phyloP scores from a whole-genome alignment of 345 rosid genomes.

The Iberis pinnata region DNA sequence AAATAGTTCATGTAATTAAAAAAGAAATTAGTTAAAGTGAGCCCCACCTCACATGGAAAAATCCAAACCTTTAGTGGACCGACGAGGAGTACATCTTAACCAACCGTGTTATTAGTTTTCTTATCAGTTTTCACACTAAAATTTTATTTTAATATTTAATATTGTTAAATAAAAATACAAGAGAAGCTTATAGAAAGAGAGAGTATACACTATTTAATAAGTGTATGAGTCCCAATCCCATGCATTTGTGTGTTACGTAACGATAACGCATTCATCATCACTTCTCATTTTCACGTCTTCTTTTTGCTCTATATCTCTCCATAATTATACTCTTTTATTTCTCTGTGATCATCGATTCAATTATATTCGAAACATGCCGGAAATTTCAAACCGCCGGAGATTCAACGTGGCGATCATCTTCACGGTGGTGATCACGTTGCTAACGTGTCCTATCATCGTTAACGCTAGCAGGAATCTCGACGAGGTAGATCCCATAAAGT shows the following conservation, averaged over 20 bases:
- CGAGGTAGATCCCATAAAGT: constrained; percentile 38
- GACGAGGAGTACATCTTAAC: constrained; percentile 20
- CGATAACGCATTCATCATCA: constrained; percentile 30
- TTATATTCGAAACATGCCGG: constrained; percentile 10
- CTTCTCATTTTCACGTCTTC: constrained; percentile 29
- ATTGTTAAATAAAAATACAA: too few relatives aligned
- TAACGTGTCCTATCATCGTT: constrained; percentile 24
- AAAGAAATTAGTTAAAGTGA: constrained; percentile 2
- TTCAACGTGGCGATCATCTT: constrained; percentile 8
- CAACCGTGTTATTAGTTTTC: constrained; percentile 14
- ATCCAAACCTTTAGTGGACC: constrained; percentile 16
- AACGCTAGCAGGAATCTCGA: constrained; percentile 27
- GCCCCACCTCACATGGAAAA: constrained; percentile 17
- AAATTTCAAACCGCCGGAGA: neutral
- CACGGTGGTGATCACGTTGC: constrained; percentile 25
- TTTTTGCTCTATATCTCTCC: constrained; percentile 2
- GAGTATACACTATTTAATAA: constrained; percentile 18
- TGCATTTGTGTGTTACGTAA: constrained; percentile 34
- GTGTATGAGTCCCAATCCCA: constrained; percentile 25
- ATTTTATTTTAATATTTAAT: too few relatives aligned
- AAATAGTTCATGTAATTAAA: too few relatives aligned
- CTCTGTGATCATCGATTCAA: neutral
- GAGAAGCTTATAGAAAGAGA: constrained; percentile 17
- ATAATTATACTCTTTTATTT: neutral
- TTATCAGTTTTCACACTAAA: neutral